Evolutionary conservation across 257 asterid species (phyloP), one percentile per base, ranked within the genome.

Genomic region (Ophiorrhiza pumila): DNA sequence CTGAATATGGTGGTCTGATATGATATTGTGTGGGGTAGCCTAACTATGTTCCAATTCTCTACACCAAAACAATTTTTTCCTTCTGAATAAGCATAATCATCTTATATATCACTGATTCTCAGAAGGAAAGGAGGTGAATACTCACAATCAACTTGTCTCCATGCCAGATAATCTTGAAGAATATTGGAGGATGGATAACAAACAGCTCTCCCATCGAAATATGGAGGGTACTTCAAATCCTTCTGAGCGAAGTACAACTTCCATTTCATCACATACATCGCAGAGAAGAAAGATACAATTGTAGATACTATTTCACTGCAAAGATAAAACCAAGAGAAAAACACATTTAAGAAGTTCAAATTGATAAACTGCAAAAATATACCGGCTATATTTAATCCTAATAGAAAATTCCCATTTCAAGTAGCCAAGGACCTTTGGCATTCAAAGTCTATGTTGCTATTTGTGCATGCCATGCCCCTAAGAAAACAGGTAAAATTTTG

Each of bases 91-190:
- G 52, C 58, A 67, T 12, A 46, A 46, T 17, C 15, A 27, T 17
- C 29, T 46, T 27, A 45, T 9, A 32, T 66, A 66, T 10, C 53
- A 50, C 25, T 31, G n/a, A 17, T 17, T 15, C 47, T 46, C 57
- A 20, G 45, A 47, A 68, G 45, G 25, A 49, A 17, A 10, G 14
- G 71, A 5, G 41, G 41, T 46, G 59, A 52, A 68, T 27, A 83
- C 98, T 83, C 76, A 92, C 96, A 91, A 68, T 93, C 98, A 77
- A 91, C 98, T 81, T 91, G 98, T 85, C 98, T 88, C 98, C 98
- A 91, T 72, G 94, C 83, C 62, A 93, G 85, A 77, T 91, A 93
- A 83, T 91, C 97, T 52, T 74, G 84, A 72, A 91, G 87, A 78
- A 87, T 87, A 77, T 81, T 81, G 68, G 81, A 37, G 53, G 97